These are phyloP conservation scores for Talaromyces sp. DNA, from an alignment of 2,329 filamentous ascomycete species.

Conservation along the genomic window DNA sequence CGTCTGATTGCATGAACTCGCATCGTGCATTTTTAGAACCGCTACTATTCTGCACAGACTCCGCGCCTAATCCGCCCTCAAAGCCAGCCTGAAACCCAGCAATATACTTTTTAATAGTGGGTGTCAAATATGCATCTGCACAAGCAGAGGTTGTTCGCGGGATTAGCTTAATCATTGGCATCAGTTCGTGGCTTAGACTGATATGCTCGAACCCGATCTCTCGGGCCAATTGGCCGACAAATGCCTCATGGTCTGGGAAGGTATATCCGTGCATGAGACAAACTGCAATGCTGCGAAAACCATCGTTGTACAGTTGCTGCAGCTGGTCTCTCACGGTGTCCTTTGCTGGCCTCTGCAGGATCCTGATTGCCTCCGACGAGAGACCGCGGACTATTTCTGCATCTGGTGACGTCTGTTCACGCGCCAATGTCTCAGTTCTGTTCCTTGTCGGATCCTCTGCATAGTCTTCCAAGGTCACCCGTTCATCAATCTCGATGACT, in stretches of 20 bases:
- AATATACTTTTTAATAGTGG: slow-evolving; percentile 72
- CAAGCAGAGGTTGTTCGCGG: slow-evolving; percentile 70
- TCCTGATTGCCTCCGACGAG: slow-evolving; percentile 68
- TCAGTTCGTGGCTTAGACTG: slow-evolving; percentile 71
- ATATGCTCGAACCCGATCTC: slow-evolving; percentile 82
- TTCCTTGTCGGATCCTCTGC: slow-evolving; percentile 73
- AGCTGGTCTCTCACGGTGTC: slow-evolving; percentile 55
- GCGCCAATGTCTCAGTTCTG: slow-evolving; percentile 43
- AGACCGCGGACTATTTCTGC: slow-evolving; percentile 63
- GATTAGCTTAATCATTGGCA: slow-evolving; percentile 84
- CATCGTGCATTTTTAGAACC: slow-evolving; percentile 68
- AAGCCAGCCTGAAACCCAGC: slow-evolving; percentile 75
- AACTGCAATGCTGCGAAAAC: slow-evolving; percentile 77
- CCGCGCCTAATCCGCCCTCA: slow-evolving; percentile 69
- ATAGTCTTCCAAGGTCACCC: slow-evolving; percentile 87
- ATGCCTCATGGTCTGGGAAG: slow-evolving; percentile 76
- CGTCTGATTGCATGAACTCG: slow-evolving; percentile 93
- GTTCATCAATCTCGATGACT: slow-evolving; percentile 85
- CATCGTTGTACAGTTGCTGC: slow-evolving; percentile 61
- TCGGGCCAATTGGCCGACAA: slow-evolving; percentile 68
- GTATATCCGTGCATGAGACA: slow-evolving; percentile 92
- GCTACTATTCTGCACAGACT: slow-evolving; percentile 63
- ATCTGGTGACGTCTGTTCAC: slow-evolving; percentile 38
- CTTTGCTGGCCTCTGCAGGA: slow-evolving; percentile 57
- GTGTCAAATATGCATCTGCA: slow-evolving; percentile 74